Conservation (phyloP, 148 eudicot genomes). For the Dysphania ambrosioides region DNA sequence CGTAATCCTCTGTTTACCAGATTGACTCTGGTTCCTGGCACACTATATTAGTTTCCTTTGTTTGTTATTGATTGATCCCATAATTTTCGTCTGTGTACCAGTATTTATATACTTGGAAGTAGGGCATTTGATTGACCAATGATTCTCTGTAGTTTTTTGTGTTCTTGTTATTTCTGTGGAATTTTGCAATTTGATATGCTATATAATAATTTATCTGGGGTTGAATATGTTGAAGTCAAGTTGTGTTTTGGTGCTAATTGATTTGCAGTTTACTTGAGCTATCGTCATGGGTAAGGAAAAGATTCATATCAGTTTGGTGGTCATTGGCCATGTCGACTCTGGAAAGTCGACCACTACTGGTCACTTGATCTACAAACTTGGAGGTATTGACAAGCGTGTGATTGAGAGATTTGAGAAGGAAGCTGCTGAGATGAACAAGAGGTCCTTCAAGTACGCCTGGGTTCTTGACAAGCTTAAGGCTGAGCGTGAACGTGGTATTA, state of each 20-base stretch:
- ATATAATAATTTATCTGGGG: too few relatives aligned
- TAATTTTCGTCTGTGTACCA: too few relatives aligned
- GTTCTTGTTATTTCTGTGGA: too few relatives aligned
- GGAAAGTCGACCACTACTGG: slow-evolving; percentile 37
- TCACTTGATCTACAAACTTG: slow-evolving; percentile 10
- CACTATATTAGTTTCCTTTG: too few relatives aligned
- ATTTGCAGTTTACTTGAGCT: neutral
- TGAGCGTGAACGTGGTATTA: too few relatives aligned
- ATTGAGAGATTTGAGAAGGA: slow-evolving; percentile 61
- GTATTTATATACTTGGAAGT: too few relatives aligned
- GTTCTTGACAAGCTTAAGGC: slow-evolving; percentile 61
- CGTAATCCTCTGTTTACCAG: neutral
- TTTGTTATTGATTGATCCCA: too few relatives aligned
- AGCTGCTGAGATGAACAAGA: slow-evolving; percentile 66
- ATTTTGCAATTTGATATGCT: too few relatives aligned
- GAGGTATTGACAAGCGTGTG: slow-evolving; percentile 58
- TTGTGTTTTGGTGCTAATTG: neutral
- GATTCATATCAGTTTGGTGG: slow-evolving; percentile 26
- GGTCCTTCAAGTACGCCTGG: slow-evolving; percentile 61
- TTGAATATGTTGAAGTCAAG: too few relatives aligned
- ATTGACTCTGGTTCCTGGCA: slow-evolving; percentile 5
- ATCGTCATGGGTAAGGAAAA: slow-evolving; percentile 16
- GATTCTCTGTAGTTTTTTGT: too few relatives aligned
- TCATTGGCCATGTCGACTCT: slow-evolving; percentile 53
- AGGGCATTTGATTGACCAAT: too few relatives aligned